Base-by-base conservation (phyloP, 441 rosid species). In the Aquilaria agallochum region DNA sequence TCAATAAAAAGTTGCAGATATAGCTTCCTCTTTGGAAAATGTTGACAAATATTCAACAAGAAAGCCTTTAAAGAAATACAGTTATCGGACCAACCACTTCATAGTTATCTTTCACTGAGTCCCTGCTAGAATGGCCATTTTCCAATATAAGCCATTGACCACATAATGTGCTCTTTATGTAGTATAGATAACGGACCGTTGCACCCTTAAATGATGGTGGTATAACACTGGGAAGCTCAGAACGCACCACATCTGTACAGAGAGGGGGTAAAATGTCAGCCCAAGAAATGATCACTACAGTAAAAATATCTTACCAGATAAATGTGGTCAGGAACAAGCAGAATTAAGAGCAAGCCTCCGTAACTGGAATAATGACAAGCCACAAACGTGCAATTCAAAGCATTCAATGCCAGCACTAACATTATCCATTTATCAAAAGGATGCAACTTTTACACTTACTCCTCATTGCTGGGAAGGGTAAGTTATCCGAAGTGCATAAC, bases 201-300 rank as follows among this genome's bases (percentile, higher is more conserved):
- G 94, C 73, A 68, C 99, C 99, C 68, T 71, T 84, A 71, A 84
- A 94, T 34, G 96, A 86, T 56, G 99, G 99, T 11, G 96, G 99
- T 77, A 94, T 70, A 57, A 83, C 66, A 62, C 69, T 72, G 32
- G 99, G 96, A 68, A 94, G 80, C 73, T 65, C 74, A 72, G 82
- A 77, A 59, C 96, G 84, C 59, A 91, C 84, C 64, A 83, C 69
- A 71, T 85, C 99, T 94, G 85, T 59, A 74, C n/a, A 78, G 58
- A 63, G 49, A 61, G 59, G 45, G 45, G 45, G 9, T 50, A 34
- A 59, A 9, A 32, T 45, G 54, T 56, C 31, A 64, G 52, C 55
- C 67, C 59, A 4, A 31, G 9, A 45, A 12, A 47, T 2, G 2
- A 54, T 58, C 31, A 59, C 14, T 9, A 33, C 30, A 51, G 46